Percentiles rank a stretch among this genome's conserved stretches.
These are phyloP conservation scores for Phyllosticta citrichinensis DNA, from an alignment of 2,329 filamentous ascomycete genomes.

Conservation along the genomic window DNA sequence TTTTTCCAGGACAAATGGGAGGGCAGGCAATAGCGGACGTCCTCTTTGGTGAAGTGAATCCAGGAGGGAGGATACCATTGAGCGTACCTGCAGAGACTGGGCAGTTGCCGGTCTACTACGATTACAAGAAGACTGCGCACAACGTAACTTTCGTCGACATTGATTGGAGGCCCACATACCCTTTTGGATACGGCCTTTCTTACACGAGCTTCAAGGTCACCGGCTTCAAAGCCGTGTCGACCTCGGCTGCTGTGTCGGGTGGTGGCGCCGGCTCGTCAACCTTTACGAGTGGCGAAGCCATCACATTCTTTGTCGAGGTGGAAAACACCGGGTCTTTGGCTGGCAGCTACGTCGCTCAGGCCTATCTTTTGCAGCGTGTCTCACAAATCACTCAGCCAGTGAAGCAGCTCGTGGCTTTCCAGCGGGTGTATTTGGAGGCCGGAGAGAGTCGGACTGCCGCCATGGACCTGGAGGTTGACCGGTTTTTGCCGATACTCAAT, in stretches of 20 bases:
- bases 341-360: constrained; percentile 33
- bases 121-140: constrained; percentile 75
- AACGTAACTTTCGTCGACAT: constrained; percentile 36
- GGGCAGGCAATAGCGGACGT: constrained; percentile 73
- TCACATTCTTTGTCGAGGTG: constrained; percentile 28
- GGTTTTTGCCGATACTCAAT: constrained; percentile 35
- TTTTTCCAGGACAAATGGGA: constrained; percentile 47
- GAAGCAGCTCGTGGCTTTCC: constrained; percentile 36
- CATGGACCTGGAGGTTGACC: constrained; percentile 31
- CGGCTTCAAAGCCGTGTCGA: constrained; percentile 12
- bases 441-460: constrained; percentile 23
- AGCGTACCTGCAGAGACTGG: constrained; percentile 63
- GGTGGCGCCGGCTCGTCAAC: neutral
- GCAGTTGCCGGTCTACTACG: constrained; percentile 80
- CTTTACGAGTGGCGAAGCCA: constrained; percentile 21
- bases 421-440: constrained; percentile 28
- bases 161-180: constrained; percentile 55
- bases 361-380: constrained; percentile 33
- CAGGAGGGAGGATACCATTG: constrained; percentile 74
- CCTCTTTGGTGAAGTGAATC: constrained; percentile 66
- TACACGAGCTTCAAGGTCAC: constrained; percentile 64
- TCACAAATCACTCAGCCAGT: constrained; percentile 33
- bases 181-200: constrained; percentile 77
- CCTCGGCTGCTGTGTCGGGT: neutral
- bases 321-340: constrained; percentile 24